A percentile compares a stretch with the other conserved stretches of the same genome.
Conservation (phyloP, 1,284 basidiomycete species). For the Apiotrichum akiyoshidainum region DNA sequence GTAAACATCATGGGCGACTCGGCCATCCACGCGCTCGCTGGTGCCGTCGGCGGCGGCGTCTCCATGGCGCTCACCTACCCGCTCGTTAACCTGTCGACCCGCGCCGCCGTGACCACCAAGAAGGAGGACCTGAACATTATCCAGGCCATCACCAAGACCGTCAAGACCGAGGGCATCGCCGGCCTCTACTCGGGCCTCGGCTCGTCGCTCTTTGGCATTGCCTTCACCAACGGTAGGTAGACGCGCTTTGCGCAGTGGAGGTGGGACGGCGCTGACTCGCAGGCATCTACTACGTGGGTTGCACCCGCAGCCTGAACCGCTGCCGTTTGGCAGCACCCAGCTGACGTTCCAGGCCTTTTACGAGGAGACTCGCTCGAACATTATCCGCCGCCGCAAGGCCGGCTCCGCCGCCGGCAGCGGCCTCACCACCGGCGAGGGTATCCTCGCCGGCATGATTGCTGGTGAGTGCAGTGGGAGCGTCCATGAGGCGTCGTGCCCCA, state of each 20-base stretch:
- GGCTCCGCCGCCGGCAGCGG: constrained; percentile 56
- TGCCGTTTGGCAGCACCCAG: too few relatives aligned
- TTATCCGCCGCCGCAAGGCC: constrained; percentile 52
- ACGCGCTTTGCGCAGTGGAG: too few relatives aligned
- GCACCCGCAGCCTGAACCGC: too few relatives aligned
- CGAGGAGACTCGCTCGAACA: constrained; percentile 51
- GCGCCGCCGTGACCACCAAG: constrained; percentile 85
- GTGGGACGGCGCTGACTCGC: constrained; percentile 1
- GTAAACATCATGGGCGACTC: constrained; percentile 61
- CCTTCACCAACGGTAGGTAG: constrained; percentile 65
- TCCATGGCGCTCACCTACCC: constrained; percentile 73
- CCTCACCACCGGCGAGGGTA: constrained; percentile 79
- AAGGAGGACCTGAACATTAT: constrained; percentile 49
- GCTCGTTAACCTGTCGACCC: constrained; percentile 84
- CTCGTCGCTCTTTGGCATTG: constrained; percentile 85
- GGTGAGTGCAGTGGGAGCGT: constrained; percentile 52
- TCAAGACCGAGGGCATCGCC: constrained; percentile 77
- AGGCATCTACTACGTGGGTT: too few relatives aligned
- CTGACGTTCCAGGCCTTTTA: constrained; percentile 51
- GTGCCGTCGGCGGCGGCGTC: constrained; percentile 83
- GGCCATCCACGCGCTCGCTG: constrained; percentile 81
- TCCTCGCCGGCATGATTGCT: constrained; percentile 82
- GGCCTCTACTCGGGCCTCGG: constrained; percentile 86
- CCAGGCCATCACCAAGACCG: constrained; percentile 62
- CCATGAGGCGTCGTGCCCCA: background rate